Evolutionary conservation across 257 asterid species (phyloP).

Genomic region (Galeopsis tetrahit): DNA sequence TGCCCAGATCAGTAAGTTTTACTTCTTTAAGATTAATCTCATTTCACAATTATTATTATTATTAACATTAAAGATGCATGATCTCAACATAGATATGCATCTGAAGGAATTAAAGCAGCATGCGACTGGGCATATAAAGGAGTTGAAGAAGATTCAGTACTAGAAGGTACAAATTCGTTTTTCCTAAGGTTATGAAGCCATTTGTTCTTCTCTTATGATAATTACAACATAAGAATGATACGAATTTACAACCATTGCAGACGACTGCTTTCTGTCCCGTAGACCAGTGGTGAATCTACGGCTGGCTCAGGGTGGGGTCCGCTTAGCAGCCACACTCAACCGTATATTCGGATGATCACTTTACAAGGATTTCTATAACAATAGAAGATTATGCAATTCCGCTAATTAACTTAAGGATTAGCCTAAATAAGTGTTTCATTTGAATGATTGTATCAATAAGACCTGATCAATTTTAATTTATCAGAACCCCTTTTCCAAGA

Average conservation of each 20-base stretch:
- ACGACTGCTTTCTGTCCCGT: conserved; percentile 72
- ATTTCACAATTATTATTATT: background rate
- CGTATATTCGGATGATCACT: conserved; percentile 66
- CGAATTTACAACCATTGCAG: conserved; percentile 46
- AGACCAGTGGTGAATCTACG: conserved; percentile 62
- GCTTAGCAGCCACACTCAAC: conserved; percentile 87
- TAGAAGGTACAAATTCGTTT: conserved; percentile 54
- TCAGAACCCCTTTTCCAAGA: background rate
- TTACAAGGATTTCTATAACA: background rate
- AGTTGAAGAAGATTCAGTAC: conserved; percentile 63
- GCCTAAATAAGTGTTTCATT: conserved; percentile 12
- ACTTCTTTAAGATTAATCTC: background rate
- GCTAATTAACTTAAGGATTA: conserved; percentile 14
- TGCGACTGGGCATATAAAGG: conserved; percentile 90
- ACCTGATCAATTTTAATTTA: conserved; percentile 10
- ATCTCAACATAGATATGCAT: conserved; percentile 64
- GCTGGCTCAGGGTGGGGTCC: conserved; percentile 94
- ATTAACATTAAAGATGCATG: background rate
- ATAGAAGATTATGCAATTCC: conserved; percentile 7
- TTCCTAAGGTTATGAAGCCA: background rate
- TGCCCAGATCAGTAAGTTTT: conserved; percentile 83
- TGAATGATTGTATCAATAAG: background rate
- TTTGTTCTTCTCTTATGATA: background rate
- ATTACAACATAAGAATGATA: conserved; percentile 9
- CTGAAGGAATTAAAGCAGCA: conserved; percentile 90